Percentiles rank a stretch among this genome's conserved stretches.
phyloP scores from a whole-genome alignment of 2,329 filamentous ascomycete genomes.

The Calonectria multiphialidica region DNA sequence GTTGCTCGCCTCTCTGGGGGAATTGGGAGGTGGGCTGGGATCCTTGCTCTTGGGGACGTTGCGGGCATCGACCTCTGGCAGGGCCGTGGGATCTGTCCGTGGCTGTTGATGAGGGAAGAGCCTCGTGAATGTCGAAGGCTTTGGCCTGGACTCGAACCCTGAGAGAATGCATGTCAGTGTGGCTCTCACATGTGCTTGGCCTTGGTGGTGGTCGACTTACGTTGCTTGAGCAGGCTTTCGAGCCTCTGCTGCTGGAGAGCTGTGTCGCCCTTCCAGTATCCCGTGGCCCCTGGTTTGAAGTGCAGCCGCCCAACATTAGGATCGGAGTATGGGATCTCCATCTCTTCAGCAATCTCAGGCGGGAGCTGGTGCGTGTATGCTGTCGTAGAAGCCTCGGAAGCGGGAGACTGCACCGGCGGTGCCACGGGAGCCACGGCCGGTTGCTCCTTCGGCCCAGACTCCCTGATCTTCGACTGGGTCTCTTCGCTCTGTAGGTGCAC shows the following conservation, averaged over 20 bases:
- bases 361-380: neutral
- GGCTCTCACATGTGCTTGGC: neutral
- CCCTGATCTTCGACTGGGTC: conserved; percentile 44
- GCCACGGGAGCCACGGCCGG: neutral
- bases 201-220: conserved; percentile 32
- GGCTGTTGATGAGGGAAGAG: neutral
- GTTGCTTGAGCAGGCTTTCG: conserved; percentile 32
- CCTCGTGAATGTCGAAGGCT: conserved; percentile 18
- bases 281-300: conserved; percentile 39
- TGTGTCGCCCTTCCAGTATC: conserved; percentile 48
- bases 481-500: conserved; percentile 51
- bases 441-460: conserved; percentile 11
- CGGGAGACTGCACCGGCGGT: neutral
- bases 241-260: conserved; percentile 42
- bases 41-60: conserved; percentile 35
- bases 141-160: conserved; percentile 26
- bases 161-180: conserved; percentile 7
- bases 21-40: conserved; percentile 21
- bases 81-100: conserved; percentile 26
- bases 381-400: neutral
- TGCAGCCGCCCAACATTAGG: conserved; percentile 29
- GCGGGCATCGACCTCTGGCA: conserved; percentile 34
- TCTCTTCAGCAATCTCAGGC: conserved; percentile 3
- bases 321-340: conserved; percentile 30
- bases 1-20: neutral